Evolutionary conservation across 441 rosid genomes (phyloP).

Genomic region (Capsella rubella): DNA sequence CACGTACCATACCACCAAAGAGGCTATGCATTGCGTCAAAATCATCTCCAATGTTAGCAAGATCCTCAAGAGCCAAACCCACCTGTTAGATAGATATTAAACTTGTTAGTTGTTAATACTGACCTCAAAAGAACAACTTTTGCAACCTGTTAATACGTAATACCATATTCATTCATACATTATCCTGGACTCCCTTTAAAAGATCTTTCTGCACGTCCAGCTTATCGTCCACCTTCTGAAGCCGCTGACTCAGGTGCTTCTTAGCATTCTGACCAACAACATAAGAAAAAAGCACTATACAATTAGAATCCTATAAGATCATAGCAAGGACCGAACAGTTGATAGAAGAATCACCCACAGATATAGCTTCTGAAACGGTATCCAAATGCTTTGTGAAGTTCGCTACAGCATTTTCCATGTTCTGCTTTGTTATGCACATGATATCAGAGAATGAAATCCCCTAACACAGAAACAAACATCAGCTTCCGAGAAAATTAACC

Average conservation of each 20-base stretch:
- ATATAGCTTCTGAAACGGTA: conserved; percentile 71
- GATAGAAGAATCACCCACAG: conserved; percentile 56
- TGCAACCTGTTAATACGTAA: background rate
- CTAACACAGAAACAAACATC: conserved; percentile 45
- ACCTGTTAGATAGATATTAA: conserved; percentile 58
- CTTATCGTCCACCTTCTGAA: conserved; percentile 81
- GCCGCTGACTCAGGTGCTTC: conserved; percentile 83
- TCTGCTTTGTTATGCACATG: conserved; percentile 86
- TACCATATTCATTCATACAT: conserved; percentile 57
- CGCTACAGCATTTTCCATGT: conserved; percentile 75
- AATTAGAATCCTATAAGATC: conserved; percentile 11
- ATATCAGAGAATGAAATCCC: conserved; percentile 88
- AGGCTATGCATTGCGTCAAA: conserved; percentile 68
- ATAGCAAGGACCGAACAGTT: conserved; percentile 6
- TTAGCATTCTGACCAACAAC: conserved; percentile 72
- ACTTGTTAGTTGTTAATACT: conserved; percentile 29
- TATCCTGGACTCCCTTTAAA: conserved; percentile 72
- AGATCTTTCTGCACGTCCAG: conserved; percentile 81
- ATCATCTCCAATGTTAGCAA: conserved; percentile 66
- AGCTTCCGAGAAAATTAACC: conserved; percentile 8
- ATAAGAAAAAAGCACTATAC: conserved; percentile 11
- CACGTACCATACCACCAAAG: conserved; percentile 76
- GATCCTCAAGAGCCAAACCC: conserved; percentile 64
- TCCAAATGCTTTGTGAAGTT: conserved; percentile 89
- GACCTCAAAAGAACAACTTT: conserved; percentile 10